A percentile compares a stretch with the other conserved stretches of the same genome.
Evolutionary conservation across 2,329 filamentous ascomycete genomes (phyloP).

Genomic region (Endoconidiophora polonica): DNA sequence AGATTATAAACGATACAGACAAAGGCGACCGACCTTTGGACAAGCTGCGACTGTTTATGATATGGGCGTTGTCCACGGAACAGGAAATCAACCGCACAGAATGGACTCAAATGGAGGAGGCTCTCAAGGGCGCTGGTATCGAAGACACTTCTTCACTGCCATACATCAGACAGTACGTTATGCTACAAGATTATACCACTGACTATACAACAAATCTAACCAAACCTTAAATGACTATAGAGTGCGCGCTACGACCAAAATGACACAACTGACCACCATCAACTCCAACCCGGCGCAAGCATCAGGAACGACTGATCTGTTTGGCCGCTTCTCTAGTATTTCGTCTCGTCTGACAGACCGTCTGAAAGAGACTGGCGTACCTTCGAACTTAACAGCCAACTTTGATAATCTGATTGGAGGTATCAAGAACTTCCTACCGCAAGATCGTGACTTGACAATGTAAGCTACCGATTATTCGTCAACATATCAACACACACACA

Average conservation of each 20-base stretch:
- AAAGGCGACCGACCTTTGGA: conserved; percentile 76
- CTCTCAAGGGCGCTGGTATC: conserved; percentile 56
- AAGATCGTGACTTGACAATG: conserved; percentile 84
- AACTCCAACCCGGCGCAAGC: conserved; percentile 46
- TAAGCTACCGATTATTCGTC: too few species aligned
- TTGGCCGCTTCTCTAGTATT: conserved; percentile 83
- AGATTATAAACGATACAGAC: conserved; percentile 62
- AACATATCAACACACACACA: not conserved
- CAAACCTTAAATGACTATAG: conserved; percentile 22
- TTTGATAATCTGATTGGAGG: conserved; percentile 89
- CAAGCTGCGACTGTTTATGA: conserved; percentile 86
- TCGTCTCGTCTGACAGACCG: conserved; percentile 84
- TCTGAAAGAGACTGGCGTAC: conserved; percentile 75
- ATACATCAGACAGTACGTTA: conserved; percentile 66
- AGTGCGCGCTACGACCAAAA: conserved; percentile 85
- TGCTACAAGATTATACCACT: not conserved
- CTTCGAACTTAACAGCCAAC: conserved; percentile 53
- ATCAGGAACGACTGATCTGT: conserved; percentile 55
- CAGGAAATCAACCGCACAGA: conserved; percentile 70
- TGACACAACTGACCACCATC: conserved; percentile 92
- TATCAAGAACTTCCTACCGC: conserved; percentile 96
- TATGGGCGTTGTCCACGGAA: conserved; percentile 92
- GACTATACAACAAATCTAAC: not conserved
- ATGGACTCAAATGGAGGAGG: conserved; percentile 72
- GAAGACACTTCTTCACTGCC: conserved; percentile 56